Evolutionary conservation across 2,329 filamentous ascomycete genomes (phyloP), one percentile per base, ranked within the genome.

Genomic region (Colletotrichum orbiculare): DNA sequence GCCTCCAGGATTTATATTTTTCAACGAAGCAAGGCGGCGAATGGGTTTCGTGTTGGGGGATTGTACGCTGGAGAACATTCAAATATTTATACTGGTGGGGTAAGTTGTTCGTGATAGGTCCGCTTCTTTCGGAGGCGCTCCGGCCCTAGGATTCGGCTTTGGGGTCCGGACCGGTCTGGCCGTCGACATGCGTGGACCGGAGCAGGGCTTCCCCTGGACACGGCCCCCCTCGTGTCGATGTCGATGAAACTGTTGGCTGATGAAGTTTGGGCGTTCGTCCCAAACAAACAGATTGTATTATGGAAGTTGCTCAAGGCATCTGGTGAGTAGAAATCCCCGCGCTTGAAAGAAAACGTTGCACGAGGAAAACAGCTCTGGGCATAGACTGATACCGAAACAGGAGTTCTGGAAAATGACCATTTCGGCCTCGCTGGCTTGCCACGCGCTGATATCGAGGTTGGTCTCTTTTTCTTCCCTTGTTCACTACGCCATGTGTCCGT

Each of bases 11-110:
- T 72, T 89, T 3, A 79, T 80, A 1, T 79, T 88, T 41, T 89
- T 89, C 74, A 89, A 89, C 67, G 87, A 89, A 73, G 87, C 86
- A 13, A 80, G 87, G 54, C 82, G 81, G 63, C 79, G 85, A n/a
- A 80, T 89, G 71, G 87, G 87, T 0, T 88, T 88, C 71, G 79
- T 83, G 9, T 70, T 84, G 57, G 83, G 83, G 2, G 82, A 86
- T 33, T 85, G 81, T 70, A 85, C 81, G 54, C 73, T 89, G 34
- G 86, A 88, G 68, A 87, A 85, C 64, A 80, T 89, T 8, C 87
- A 89, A 69, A 82, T 87, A 49, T 82, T 84, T 69, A 78, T 86
- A 7, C 75, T 90, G 35, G 80, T 85, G 62, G 85, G 85, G 83
- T 86, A 73, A 72, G 80, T 57, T 25, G 6, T 43, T 33, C 38